Evolutionary conservation across 1,139 yeast genomes (phyloP).

Genomic region (Yamadazyma sp.): DNA sequence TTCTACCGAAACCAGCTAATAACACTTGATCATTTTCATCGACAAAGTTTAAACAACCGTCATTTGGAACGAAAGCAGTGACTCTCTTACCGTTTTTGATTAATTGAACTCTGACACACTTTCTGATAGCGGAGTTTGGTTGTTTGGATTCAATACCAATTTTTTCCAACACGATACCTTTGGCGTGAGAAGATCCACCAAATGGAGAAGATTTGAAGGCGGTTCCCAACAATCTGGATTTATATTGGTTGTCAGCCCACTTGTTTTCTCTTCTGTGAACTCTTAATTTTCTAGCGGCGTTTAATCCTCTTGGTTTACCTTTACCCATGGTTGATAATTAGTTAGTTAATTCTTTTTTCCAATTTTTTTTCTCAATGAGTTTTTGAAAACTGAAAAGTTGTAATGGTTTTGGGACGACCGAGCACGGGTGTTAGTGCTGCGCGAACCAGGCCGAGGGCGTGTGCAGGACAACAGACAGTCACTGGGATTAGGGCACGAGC

Average conservation of each 20-base stretch:
- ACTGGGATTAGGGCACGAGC: no score
- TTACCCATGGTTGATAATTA: conserved; percentile 62
- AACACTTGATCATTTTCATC: conserved; percentile 99
- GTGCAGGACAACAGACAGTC: no score
- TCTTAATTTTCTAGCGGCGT: conserved; percentile 99
- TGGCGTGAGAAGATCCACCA: conserved; percentile 99
- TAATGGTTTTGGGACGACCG: conserved; percentile 4
- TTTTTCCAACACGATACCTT: conserved; percentile 99
- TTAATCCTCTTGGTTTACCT: conserved; percentile 97
- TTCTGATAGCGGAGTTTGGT: conserved; percentile 99
- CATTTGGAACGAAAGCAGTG: conserved; percentile 99
- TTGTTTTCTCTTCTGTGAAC: conserved; percentile 99
- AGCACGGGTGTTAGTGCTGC: no score
- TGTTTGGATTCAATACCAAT: conserved; percentile 99
- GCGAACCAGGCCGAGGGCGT: no score
- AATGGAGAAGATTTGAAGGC: conserved; percentile 99
- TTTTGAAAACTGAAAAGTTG: conserved; percentile 6
- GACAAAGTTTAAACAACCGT: conserved; percentile 99
- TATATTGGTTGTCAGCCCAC: conserved; percentile 99
- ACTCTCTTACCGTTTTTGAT: conserved; percentile 99
- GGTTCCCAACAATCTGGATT: conserved; percentile 98
- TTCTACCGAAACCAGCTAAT: conserved; percentile 99
- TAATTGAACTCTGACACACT: conserved; percentile 99
- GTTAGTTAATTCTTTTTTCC: conserved; percentile 6
- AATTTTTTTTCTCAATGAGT: conserved; percentile 8